Base-by-base conservation (phyloP, 2,329 filamentous ascomycete species). In the Beauveria sp. region DNA sequence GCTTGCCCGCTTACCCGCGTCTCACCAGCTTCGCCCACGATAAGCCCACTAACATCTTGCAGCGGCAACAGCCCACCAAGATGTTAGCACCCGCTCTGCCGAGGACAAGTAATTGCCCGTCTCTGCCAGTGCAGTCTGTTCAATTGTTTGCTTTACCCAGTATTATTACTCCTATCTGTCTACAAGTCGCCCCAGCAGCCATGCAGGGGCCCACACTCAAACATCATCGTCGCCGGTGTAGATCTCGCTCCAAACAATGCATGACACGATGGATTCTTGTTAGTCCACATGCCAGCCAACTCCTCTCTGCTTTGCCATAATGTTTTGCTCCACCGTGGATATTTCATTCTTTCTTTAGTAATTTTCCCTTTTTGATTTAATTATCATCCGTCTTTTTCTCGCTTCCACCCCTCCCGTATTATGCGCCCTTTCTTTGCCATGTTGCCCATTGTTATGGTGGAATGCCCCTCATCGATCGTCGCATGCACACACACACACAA, bases 151-250 rank as follows among this genome's bases (percentile, higher is more conserved):
- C 34, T 37, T 37, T 37, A 37, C 34, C 34, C 34, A 37, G 34
- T 16, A 37, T 37, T 37, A 37, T 37, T 37, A 14, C 34, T 37
- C 5, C 34, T 16, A 37, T 26, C 46, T 12, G 41, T 3, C 18
- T 20, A 20, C 61, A 46, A 70, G 69, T 70, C 69, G 67, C 69
- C 69, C 69, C 70, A 68, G 69, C 69, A 70, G 68, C 69, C 66
- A 62, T 63, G 67, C 64, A 67, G 48, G 63, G 63, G 68, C 61
- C 64, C 64, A 64, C 58, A 58, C 61, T 37, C 63, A 65, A 59
- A 46, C 48, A 46, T 20, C 30, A 46, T 59, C 37, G n/a, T 59
- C 56, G 37, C 48, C 48, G 10, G 40, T 34, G 56, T 20, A 46
- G 56, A 59, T 59, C 56, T 52, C 48, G 26, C 24, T 46, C 37